Conservation (phyloP, 352 stramenopile species). For the Phytophthora pistaciae region DNA sequence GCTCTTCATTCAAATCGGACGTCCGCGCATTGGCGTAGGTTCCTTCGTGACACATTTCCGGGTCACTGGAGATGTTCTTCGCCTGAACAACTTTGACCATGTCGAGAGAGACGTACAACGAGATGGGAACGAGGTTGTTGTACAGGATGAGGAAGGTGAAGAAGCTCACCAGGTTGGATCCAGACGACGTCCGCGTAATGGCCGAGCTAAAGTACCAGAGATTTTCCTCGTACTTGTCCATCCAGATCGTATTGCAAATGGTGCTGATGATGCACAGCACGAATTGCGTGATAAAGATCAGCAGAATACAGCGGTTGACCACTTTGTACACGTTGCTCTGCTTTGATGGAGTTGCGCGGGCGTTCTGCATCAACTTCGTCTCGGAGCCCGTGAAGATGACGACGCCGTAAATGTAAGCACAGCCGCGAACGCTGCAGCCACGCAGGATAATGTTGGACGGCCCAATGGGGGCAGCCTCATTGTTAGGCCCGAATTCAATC, state of each 20-base stretch:
- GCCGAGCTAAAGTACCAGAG: conserved; percentile 61
- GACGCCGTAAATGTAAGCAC: conserved; percentile 70
- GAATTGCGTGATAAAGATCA: conserved; percentile 72
- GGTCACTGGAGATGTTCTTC: conserved; percentile 72
- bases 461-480: conserved; percentile 55
- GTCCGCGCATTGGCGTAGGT: conserved; percentile 86
- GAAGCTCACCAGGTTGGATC: conserved; percentile 78
- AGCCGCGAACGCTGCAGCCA: conserved; percentile 73
- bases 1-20: conserved; percentile 92
- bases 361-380: conserved; percentile 90
- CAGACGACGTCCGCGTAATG: conserved; percentile 17
- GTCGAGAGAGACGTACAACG: conserved; percentile 97
- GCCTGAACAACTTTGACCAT: conserved; percentile 92
- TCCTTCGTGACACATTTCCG: conserved; percentile 88
- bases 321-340: conserved; percentile 79
- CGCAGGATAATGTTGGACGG: conserved; percentile 88
- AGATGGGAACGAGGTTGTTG: conserved; percentile 98
- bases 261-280: conserved; percentile 76
- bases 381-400: conserved; percentile 93
- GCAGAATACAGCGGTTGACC: conserved; percentile 75
- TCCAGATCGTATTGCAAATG: conserved; percentile 64
- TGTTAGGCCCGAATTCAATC: conserved; percentile 38
- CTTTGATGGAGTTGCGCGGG: conserved; percentile 70
- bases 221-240: conserved; percentile 39
- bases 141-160: conserved; percentile 97